Evolutionary conservation across 192 early-diverging fungal genomes (phyloP).

Genomic region (Backusella mclennaniae): DNA sequence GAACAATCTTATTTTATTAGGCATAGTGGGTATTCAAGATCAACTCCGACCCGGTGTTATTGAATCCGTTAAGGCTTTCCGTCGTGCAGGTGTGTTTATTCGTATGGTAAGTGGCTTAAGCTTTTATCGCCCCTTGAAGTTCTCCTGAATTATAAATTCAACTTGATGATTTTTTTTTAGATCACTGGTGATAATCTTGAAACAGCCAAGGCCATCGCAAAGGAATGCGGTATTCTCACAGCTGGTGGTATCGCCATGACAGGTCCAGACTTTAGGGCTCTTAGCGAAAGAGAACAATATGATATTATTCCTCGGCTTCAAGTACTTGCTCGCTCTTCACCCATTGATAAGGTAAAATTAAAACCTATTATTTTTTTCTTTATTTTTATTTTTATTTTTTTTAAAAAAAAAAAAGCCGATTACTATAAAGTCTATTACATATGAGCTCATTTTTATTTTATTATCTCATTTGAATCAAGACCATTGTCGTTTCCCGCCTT

Average conservation of each 20-base stretch:
- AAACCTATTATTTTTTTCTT: not conserved
- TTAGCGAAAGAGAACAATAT: constrained; percentile 65
- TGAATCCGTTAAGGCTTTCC: constrained; percentile 75
- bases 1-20: constrained; percentile 58
- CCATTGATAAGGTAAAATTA: constrained; percentile 66
- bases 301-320: constrained; percentile 67
- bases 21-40: constrained; percentile 86
- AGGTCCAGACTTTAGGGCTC: constrained; percentile 74
- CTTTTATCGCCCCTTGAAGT: not conserved
- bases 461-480: constrained; percentile 29
- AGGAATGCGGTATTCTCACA: constrained; percentile 81
- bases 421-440: not conserved
- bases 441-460: not conserved
- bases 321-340: constrained; percentile 87
- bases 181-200: constrained; percentile 79
- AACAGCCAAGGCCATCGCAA: constrained; percentile 92
- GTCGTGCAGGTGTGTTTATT: constrained; percentile 82
- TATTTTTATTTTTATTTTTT: too few species aligned
- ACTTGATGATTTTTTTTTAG: not conserved
- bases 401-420: not conserved
- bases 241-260: constrained; percentile 73
- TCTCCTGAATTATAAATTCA: not conserved
- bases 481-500: constrained; percentile 75
- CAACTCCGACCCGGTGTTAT: constrained; percentile 79
- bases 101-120: constrained; percentile 58